Percentiles rank a stretch among this genome's conserved stretches.
These are phyloP conservation scores for Friedmanniomyces simplex DNA, from an alignment of 495 filamentous ascomycete genomes.

Conservation along the genomic window DNA sequence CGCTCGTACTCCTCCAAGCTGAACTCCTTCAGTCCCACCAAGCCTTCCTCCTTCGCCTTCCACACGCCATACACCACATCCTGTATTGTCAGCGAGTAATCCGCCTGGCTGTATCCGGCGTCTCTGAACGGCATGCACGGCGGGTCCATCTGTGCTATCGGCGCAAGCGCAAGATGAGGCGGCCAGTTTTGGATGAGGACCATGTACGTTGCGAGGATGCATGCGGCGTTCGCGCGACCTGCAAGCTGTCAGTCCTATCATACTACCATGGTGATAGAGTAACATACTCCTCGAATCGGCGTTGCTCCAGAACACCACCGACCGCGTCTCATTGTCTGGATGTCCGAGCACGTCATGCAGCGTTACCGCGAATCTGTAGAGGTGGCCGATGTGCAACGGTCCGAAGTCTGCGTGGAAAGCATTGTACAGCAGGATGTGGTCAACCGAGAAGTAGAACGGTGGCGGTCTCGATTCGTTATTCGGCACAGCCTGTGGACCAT, in stretches of 20 bases:
- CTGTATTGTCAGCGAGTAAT: constrained; percentile 88
- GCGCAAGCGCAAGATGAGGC: constrained; percentile 94
- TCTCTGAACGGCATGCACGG: constrained; percentile 98
- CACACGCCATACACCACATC: constrained; percentile 97
- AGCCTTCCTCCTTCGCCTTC: constrained; percentile 90
- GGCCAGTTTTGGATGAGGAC: constrained; percentile 97
- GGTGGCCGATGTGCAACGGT: constrained; percentile 89
- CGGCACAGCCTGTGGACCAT: constrained; percentile 39
- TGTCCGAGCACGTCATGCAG: constrained; percentile 92
- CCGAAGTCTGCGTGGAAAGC: constrained; percentile 98
- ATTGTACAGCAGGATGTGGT: constrained; percentile 89
- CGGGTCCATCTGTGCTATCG: constrained; percentile 89
- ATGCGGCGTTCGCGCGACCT: constrained; percentile 93
- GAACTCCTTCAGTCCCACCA: constrained; percentile 80
- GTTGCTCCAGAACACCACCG: constrained; percentile 89
- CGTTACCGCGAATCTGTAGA: constrained; percentile 89
- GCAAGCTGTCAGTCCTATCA: constrained; percentile 6
- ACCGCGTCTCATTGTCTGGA: constrained; percentile 67
- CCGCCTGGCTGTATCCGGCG: constrained; percentile 95
- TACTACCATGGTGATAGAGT: neutral
- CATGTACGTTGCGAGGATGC: constrained; percentile 92
- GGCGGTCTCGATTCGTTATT: constrained; percentile 39
- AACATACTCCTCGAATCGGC: constrained; percentile 76
- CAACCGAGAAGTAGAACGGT: constrained; percentile 92
- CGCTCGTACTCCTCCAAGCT: constrained; percentile 93